Evolutionary conservation across 192 early-diverging fungal genomes (phyloP), one percentile per base, ranked within the genome.

Genomic region (Radiomyces spectabilis): DNA sequence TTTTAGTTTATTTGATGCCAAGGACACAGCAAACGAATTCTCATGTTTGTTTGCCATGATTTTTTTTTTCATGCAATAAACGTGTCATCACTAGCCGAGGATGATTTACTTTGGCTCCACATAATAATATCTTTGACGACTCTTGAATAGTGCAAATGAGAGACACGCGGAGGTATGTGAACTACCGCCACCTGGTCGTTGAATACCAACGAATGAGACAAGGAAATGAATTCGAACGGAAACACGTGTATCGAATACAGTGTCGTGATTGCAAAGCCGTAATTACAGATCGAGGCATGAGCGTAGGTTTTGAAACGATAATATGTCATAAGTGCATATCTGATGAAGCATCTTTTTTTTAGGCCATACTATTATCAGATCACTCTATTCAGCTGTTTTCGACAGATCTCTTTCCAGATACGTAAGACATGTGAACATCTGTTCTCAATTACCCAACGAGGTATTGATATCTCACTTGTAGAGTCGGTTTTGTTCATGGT

Each of bases 261-360:
- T 88, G 85, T 55, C 67, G 75, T 37, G 75, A 83, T 54, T 88
- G 85, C 61, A 48, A 75, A 32, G 75, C 74, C 21, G 71, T 80
- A 35, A 71, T 88, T 2, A 86, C 84, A 47, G 61, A 65, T 10
- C 73, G 85, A 35, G 86, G 85, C n/a, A 88, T 88, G 86, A 82
- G 79, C 58, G 84, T 82, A 76, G 71, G 76, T 41, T 5, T 32
- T 51, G 19, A 9, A 41, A 29, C 9, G 16, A 1, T 19, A 29
- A 22, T 15, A 12, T 38, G 24, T 22, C 10, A 44, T 44, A 4
- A 13, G 24, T 27, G 24, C 15, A 48, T 10, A 21, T 48, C 3
- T 25, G 4, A 25, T 48, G 18, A n/a, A n/a, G n/a, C n/a, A n/a
- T 35, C 24, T 61, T 4, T 22, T 40, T 18, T 13, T 22, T 76